Conservation (phyloP, 1,284 basidiomycete genomes). For the Anthracocystis walkeri region DNA sequence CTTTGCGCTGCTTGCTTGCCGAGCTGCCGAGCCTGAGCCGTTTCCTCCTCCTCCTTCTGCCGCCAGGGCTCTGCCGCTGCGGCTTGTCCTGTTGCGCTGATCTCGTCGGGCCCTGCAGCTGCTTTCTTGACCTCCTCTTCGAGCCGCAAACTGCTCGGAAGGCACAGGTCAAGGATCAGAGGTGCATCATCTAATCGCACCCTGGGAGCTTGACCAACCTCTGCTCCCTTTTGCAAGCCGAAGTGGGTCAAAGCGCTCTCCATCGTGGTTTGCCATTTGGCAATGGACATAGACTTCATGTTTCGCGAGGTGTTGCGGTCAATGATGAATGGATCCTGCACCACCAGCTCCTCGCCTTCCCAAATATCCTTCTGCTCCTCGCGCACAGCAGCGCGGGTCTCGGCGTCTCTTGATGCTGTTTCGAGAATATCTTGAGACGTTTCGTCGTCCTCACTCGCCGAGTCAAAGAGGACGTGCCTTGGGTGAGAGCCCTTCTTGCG, state of each 20-base stretch:
- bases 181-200: constrained; percentile 15
- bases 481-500: constrained; percentile 13
- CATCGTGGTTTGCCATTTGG: constrained; percentile 34
- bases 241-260: constrained; percentile 21
- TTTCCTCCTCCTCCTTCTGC: constrained; percentile 19
- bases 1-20: constrained; percentile 21
- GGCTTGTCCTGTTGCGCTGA: not conserved
- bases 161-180: constrained; percentile 33
- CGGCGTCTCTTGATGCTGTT: constrained; percentile 17
- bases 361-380: constrained; percentile 60
- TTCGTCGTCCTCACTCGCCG: constrained; percentile 17
- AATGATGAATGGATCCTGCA: constrained; percentile 70
- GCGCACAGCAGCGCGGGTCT: constrained; percentile 13
- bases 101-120: not conserved
- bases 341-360: constrained; percentile 61
- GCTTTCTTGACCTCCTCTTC: not conserved
- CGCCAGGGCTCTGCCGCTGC: constrained; percentile 19
- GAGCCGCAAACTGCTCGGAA: constrained; percentile 12
- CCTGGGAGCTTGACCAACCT: not conserved
- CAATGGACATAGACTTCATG: constrained; percentile 37
- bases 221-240: not conserved
- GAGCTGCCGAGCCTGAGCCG: constrained; percentile 16
- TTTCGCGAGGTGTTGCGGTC: constrained; percentile 68
- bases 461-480: constrained; percentile 20
- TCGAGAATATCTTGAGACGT: not conserved